Evolutionary conservation across 345 rosid species (phyloP), one percentile per base, ranked within the genome.

Genomic region (Populus deltoides): DNA sequence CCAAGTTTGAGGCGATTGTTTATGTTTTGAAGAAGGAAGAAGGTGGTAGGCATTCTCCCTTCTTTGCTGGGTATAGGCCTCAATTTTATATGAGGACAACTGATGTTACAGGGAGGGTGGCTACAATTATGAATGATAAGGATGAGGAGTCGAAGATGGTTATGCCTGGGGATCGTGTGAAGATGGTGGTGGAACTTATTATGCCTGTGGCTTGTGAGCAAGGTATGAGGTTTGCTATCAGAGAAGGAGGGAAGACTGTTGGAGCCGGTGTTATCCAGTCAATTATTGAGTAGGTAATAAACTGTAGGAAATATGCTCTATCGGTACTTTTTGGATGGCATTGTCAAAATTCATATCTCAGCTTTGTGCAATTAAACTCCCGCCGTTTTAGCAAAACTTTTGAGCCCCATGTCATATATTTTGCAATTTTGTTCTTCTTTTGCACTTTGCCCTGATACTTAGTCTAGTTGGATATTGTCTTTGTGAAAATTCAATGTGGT

Each of bases 1-100:
- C 93, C 3, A 92, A 97, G 80, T 90, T 94, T 55, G 72, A 59
- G 5, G 94, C 96, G 1, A 86, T 94, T 79, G 96, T 90, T 29
- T 94, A 94, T 76, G 97, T 97, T 75, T 84, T 94, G 94, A 92
- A 92, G 96, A 97, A 97, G 89, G 98, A 94, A 77, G 99, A 97
- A 85, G 97, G 97, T 8, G 97, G 99, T 8, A 90, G 97, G 89
- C 97, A 91, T 83, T 94, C 98, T 0, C 98, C 97, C 0, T 97
- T 94, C 75, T 92, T 97, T 49, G 84, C 96, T 0, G 94, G 97
- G 31, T 97, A 94, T 61, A 90, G 93, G 75, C 98, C 99, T 35
- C 98, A 91, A 81, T 90, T 97, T 80, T 97, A 88, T 90, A 94
- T 94, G 98, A 93, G 98, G 85, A 94, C 97, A 35, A 92, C 97